phyloP scores from a whole-genome alignment of 192 early-diverging fungal genomes.

The Coemansia sp. region DNA sequence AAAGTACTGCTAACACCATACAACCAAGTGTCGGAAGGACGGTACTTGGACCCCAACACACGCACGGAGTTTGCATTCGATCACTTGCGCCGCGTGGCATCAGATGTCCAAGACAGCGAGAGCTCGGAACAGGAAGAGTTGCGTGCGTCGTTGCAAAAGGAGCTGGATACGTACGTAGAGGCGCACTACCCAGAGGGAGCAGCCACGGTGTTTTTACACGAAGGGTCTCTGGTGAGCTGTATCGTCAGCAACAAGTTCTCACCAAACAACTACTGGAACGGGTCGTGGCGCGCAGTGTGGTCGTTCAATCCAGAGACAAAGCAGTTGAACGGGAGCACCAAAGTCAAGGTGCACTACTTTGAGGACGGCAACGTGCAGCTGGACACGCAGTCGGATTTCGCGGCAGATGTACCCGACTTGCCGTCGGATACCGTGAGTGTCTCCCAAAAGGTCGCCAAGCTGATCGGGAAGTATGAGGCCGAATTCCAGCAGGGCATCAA shows the following conservation, averaged over 20 bases:
- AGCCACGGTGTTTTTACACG: conserved; percentile 59
- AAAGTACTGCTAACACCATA: conserved; percentile 71
- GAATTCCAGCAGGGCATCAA: conserved; percentile 85
- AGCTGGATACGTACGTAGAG: conserved; percentile 62
- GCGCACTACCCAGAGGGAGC: conserved; percentile 83
- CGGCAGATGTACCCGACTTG: conserved; percentile 20
- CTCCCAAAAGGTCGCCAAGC: conserved; percentile 62
- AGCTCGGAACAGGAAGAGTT: conserved; percentile 21
- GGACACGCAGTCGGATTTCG: conserved; percentile 71
- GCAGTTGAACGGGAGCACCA: conserved; percentile 69
- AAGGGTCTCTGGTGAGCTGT: conserved; percentile 29
- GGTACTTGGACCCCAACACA: conserved; percentile 77
- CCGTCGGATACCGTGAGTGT: conserved; percentile 6
- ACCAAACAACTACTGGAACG: conserved; percentile 95
- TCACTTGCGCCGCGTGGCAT: conserved; percentile 68
- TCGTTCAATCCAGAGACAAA: conserved; percentile 58
- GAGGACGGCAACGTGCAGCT: conserved; percentile 99
- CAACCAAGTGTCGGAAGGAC: conserved; percentile 63
- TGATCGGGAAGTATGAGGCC: conserved; percentile 70
- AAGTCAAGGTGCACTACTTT: conserved; percentile 94
- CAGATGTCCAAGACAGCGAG: conserved; percentile 23
- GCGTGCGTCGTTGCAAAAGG: conserved; percentile 63
- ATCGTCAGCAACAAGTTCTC: conserved; percentile 94
- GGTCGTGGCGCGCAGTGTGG: conserved; percentile 90
- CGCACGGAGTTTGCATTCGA: conserved; percentile 73